These are phyloP conservation scores for Aspergillus carbonarius DNA, from an alignment of 2,329 filamentous ascomycete species.

Conservation along the genomic window DNA sequence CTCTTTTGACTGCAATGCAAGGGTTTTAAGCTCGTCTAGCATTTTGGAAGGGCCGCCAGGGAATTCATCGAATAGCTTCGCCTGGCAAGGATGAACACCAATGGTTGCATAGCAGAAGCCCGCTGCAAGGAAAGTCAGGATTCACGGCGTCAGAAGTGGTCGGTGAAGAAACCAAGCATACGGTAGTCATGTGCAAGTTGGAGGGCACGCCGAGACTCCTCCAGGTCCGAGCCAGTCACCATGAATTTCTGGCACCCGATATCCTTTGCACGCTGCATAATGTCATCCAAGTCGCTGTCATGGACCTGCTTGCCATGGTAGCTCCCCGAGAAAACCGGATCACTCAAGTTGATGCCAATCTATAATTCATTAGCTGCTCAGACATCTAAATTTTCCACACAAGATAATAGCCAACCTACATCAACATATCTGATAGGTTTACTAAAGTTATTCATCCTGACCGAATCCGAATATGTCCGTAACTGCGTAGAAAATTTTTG, in stretches of 20 bases:
- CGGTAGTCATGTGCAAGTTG: constrained; percentile 71
- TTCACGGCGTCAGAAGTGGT: constrained; percentile 12
- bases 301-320: constrained; percentile 74
- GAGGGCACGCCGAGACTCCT: constrained; percentile 73
- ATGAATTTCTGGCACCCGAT: constrained; percentile 87
- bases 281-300: constrained; percentile 53
- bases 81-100: constrained; percentile 90
- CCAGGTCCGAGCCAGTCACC: constrained; percentile 85
- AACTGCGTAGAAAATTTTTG: constrained; percentile 13
- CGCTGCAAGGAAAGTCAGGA: constrained; percentile 49
- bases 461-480: constrained; percentile 1
- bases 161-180: constrained; percentile 44
- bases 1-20: constrained; percentile 62
- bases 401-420: constrained; percentile 34
- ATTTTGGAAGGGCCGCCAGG: constrained; percentile 45
- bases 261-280: constrained; percentile 74
- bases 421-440: constrained; percentile 48
- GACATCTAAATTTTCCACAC: background rate
- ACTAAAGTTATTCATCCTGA: constrained; percentile 36
- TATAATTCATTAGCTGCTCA: constrained; percentile 33
- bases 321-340: constrained; percentile 80
- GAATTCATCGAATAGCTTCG: constrained; percentile 70
- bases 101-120: constrained; percentile 84
- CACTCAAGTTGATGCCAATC: constrained; percentile 94
- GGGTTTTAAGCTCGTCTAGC: constrained; percentile 59